Conservation (phyloP, 352 stramenopile species). For the Blastocystis hominis region DNA sequence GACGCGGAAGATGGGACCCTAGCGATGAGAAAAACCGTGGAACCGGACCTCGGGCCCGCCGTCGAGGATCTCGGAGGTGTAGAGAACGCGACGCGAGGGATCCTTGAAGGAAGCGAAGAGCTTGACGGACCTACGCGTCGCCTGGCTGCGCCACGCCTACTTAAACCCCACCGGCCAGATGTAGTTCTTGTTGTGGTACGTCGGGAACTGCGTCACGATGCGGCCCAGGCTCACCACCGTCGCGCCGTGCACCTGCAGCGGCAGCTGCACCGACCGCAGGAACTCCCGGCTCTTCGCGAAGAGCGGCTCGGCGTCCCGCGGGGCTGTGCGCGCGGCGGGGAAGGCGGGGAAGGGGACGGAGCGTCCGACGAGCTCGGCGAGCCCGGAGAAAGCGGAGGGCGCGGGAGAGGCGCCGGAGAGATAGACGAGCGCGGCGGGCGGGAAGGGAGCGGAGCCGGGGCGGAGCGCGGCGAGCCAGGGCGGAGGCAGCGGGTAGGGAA, state of each 20-base stretch:
- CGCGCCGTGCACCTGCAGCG: not conserved
- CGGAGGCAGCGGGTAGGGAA: not conserved
- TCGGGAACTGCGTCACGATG: not conserved
- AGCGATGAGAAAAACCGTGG: not conserved
- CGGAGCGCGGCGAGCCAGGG: not conserved
- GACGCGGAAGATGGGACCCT: not conserved
- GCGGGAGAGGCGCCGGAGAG: not conserved
- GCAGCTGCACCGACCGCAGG: not conserved
- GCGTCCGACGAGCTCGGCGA: not conserved
- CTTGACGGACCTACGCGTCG: not conserved
- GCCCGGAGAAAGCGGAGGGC: not conserved
- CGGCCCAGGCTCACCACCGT: not conserved
- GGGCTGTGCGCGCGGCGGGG: too few species aligned
- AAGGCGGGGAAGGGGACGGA: not conserved
- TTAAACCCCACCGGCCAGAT: slow-evolving; percentile 20
- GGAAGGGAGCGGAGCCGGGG: not conserved
- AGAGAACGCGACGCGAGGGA: not conserved
- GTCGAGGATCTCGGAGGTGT: slow-evolving; percentile 4
- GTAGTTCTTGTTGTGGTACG: not conserved
- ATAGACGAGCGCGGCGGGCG: not conserved
- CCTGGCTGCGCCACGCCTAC: not conserved
- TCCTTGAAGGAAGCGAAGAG: not conserved
- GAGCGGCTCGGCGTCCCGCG: not conserved
- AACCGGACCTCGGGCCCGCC: not conserved
- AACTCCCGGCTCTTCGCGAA: not conserved